These are phyloP conservation scores for Alnus rubra DNA, from an alignment of 306 rosid species.

Conservation along the genomic window DNA sequence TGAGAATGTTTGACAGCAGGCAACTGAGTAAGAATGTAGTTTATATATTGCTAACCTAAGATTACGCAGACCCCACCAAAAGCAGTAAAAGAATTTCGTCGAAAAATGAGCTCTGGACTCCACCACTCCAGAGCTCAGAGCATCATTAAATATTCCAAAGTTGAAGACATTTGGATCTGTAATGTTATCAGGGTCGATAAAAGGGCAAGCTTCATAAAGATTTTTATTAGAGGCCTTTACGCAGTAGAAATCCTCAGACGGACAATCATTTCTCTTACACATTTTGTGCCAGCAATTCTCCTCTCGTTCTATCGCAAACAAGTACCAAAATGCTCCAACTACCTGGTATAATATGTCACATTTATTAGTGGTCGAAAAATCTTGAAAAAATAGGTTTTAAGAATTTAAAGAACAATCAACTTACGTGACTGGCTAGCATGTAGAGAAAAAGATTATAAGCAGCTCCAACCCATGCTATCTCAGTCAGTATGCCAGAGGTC, in stretches of 20 bases:
- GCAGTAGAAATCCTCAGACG: constrained; percentile 33
- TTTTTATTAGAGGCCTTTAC: background rate
- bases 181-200: constrained; percentile 29
- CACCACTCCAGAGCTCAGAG: constrained; percentile 48
- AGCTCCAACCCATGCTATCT: constrained; percentile 93
- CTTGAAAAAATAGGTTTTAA: background rate
- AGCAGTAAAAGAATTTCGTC: constrained; percentile 67
- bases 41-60: constrained; percentile 52
- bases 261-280: background rate
- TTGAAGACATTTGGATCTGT: constrained; percentile 35
- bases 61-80: constrained; percentile 95
- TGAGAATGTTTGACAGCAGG: background rate
- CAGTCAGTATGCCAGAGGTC: constrained; percentile 65
- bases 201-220: constrained; percentile 38
- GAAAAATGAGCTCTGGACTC: constrained; percentile 33
- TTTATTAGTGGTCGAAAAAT: constrained; percentile 22
- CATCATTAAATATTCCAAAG: constrained; percentile 70
- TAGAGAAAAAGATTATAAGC: constrained; percentile 79
- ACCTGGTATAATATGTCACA: constrained; percentile 39
- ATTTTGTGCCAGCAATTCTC: constrained; percentile 54
- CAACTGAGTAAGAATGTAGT: background rate
- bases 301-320: constrained; percentile 61
- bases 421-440: constrained; percentile 90
- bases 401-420: constrained; percentile 26
- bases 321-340: constrained; percentile 90